These are phyloP conservation scores for Aspergillus brunneoviolaceus DNA, from an alignment of 2,329 filamentous ascomycete genomes.

Conservation along the genomic window DNA sequence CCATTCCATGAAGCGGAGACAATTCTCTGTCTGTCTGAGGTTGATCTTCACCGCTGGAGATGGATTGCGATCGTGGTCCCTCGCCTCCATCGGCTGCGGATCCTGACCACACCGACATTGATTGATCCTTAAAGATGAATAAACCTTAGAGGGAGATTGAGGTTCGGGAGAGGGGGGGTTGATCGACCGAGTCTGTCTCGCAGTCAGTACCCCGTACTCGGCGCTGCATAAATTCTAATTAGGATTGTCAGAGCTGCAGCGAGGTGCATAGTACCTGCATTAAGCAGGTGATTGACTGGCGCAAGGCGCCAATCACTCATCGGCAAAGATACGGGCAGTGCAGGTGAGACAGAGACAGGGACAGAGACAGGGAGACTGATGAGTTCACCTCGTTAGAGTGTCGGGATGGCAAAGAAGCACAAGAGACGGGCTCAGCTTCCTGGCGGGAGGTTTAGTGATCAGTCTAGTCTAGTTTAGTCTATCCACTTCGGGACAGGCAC, in stretches of 20 bases:
- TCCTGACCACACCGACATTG: slow-evolving; percentile 5
- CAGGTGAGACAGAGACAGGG: neutral
- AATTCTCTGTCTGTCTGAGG: neutral
- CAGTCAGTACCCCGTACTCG: neutral
- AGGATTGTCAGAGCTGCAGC: slow-evolving; percentile 5
- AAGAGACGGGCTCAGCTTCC: no score
- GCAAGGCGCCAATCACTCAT: neutral
- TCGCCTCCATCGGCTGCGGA: slow-evolving; percentile 8
- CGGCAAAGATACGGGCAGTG: neutral
- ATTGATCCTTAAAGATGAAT: neutral
- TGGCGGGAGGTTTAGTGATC: neutral
- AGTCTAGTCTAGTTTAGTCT: neutral
- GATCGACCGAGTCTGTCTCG: neutral
- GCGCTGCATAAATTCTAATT: neutral
- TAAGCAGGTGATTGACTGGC: neutral
- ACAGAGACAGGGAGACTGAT: no score
- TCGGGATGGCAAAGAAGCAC: no score
- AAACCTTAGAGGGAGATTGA: neutral
- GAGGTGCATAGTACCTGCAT: slow-evolving; percentile 8
- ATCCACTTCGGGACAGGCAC: neutral
- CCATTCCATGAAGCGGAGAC: slow-evolving; percentile 15
- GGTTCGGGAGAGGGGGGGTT: neutral
- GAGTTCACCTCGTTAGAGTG: no score
- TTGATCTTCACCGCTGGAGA: slow-evolving; percentile 15
- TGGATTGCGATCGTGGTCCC: slow-evolving; percentile 5